Percentiles rank a stretch among this genome's conserved stretches.
phyloP scores from a whole-genome alignment of 345 rosid genomes.

The Populus deltoides region DNA sequence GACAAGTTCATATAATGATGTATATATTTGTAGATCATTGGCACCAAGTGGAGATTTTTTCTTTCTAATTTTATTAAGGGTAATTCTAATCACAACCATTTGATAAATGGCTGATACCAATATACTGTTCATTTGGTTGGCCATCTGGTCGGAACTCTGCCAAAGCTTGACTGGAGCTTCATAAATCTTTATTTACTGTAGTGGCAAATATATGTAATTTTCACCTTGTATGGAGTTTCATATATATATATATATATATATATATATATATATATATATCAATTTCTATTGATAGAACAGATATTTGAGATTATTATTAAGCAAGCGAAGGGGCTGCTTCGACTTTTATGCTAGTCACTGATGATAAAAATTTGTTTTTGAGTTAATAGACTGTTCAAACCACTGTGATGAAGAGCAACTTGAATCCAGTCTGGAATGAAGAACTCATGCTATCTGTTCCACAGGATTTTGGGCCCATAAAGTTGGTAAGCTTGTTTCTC shows the following conservation, averaged over 20 bases:
- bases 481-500: slow-evolving; percentile 36
- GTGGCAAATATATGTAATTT: neutral
- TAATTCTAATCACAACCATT: neutral
- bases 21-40: neutral
- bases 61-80: neutral
- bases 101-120: neutral
- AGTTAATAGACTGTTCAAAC: slow-evolving; percentile 40
- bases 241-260: neutral
- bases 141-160: neutral
- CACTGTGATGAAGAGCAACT: slow-evolving; percentile 40
- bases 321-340: neutral
- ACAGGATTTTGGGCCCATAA: slow-evolving; percentile 40
- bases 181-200: neutral
- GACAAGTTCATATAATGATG: neutral
- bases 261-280: neutral
- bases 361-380: neutral
- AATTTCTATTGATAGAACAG: neutral
- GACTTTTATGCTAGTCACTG: neutral
- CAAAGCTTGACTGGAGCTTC: neutral
- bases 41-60: neutral
- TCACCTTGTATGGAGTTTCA: neutral
- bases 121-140: neutral
- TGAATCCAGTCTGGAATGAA: slow-evolving; percentile 60
- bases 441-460: slow-evolving; percentile 50
- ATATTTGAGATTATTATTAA: neutral